These are phyloP conservation scores for Zopfia rhizophila DNA, from an alignment of 2,329 filamentous ascomycete genomes.

Conservation along the genomic window DNA sequence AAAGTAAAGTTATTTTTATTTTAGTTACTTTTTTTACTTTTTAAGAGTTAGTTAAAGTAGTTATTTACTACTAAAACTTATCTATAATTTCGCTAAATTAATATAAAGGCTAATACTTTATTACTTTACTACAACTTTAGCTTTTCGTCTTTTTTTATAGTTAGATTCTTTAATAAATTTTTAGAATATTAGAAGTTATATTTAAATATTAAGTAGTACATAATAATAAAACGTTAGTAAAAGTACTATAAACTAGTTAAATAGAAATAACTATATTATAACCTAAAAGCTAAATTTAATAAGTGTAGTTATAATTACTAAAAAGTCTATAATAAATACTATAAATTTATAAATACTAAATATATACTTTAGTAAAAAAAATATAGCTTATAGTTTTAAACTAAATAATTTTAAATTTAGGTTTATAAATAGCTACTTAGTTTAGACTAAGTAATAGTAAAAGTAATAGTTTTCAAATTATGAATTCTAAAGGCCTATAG, in stretches of 20 bases:
- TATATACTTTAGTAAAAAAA: conserved; percentile 26
- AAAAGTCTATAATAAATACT: background rate
- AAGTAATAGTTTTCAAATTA: conserved; percentile 66
- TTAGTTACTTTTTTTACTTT: conserved; percentile 59
- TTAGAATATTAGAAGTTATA: conserved; percentile 50
- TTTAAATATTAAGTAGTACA: conserved; percentile 52
- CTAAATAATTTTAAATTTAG: conserved; percentile 55
- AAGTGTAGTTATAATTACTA: conserved; percentile 20
- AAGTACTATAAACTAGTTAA: conserved; percentile 35
- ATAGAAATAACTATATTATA: conserved; percentile 21
- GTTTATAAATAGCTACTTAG: conserved; percentile 69
- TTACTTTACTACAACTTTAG: conserved; percentile 55
- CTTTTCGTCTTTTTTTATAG: conserved; percentile 54
- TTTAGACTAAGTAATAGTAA: conserved; percentile 33
- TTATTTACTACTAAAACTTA: conserved; percentile 61
- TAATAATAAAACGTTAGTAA: conserved; percentile 30
- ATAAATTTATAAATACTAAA: conserved; percentile 11
- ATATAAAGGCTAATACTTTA: conserved; percentile 25
- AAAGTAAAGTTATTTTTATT: conserved; percentile 56
- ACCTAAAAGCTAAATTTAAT: conserved; percentile 25
- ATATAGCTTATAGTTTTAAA: conserved; percentile 47
- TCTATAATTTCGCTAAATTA: conserved; percentile 46
- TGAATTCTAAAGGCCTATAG: conserved; percentile 53
- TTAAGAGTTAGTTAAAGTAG: conserved; percentile 57
- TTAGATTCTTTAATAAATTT: conserved; percentile 61